Evolutionary conservation across 176 grass and related monocot species (phyloP).

Genomic region (Themeda triandra): DNA sequence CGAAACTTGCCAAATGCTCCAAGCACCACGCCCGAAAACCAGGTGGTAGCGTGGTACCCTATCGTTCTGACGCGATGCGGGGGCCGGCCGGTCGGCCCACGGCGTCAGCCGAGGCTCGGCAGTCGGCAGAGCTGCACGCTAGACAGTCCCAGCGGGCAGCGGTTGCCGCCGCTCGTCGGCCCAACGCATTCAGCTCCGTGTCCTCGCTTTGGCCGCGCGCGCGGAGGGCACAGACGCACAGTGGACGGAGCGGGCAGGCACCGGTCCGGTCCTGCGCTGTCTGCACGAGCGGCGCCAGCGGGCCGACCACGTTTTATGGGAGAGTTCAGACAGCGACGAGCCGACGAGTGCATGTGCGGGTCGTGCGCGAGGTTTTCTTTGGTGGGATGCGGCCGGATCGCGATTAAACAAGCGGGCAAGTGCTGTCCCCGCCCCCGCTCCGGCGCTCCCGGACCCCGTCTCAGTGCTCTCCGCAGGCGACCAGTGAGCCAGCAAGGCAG

Average conservation of each 20-base stretch:
- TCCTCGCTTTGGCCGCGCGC: neutral
- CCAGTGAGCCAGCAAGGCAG: neutral
- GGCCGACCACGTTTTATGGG: slow-evolving; percentile 31
- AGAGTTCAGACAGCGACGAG: neutral
- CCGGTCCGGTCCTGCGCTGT: neutral
- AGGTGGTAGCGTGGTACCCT: neutral
- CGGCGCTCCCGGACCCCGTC: too few species aligned
- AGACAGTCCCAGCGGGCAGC: neutral
- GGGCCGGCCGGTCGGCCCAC: neutral
- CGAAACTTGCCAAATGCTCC: neutral
- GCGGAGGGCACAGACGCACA: neutral
- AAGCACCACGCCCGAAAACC: neutral
- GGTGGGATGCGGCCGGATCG: neutral
- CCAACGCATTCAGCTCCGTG: too few species aligned
- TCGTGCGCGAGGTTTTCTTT: neutral
- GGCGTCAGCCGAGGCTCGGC: neutral
- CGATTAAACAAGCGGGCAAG: neutral
- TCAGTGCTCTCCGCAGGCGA: neutral
- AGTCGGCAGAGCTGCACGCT: neutral
- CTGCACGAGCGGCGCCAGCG: slow-evolving; percentile 3
- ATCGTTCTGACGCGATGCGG: neutral
- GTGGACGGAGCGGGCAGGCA: neutral
- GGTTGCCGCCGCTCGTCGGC: neutral
- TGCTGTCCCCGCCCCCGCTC: too few species aligned
- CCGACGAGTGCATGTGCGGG: slow-evolving; percentile 13